Conservation (phyloP, 208 protist species). For the Acanthamoeba triangularis region DNA sequence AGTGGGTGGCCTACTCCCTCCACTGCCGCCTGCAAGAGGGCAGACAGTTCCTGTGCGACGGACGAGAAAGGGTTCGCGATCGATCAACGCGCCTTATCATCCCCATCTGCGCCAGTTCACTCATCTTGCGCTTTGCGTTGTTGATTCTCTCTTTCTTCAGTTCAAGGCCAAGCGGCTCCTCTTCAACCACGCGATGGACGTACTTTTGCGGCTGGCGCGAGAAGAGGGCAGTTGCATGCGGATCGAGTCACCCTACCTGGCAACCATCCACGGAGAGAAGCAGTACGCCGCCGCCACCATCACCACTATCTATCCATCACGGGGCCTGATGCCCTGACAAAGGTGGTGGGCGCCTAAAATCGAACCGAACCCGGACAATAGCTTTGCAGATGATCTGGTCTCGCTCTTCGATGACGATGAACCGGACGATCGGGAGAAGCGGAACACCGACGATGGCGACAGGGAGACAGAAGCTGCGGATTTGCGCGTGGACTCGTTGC, state of each 20-base stretch:
- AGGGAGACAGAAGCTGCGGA: not conserved
- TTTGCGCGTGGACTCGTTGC: not conserved
- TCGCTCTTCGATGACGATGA: conserved; percentile 15
- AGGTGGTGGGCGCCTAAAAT: not conserved
- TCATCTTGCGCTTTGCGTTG: not conserved
- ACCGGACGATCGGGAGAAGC: not conserved
- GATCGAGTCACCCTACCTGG: not conserved
- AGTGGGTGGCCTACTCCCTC: conserved; percentile 42
- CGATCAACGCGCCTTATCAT: not conserved
- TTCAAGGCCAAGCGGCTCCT: not conserved
- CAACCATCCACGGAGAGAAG: too few relatives aligned
- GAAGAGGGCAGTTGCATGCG: not conserved
- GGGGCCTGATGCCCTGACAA: too few relatives aligned
- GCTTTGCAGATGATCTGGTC: not conserved
- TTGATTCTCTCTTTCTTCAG: not conserved
- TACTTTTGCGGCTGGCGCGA: not conserved
- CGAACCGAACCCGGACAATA: not conserved
- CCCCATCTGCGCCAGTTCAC: not conserved
- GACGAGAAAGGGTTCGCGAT: not conserved
- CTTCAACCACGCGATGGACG: not conserved
- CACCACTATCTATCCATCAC: not conserved
- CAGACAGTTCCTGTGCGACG: not conserved
- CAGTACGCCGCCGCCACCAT: not conserved
- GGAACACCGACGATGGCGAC: not conserved
- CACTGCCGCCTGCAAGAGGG: not conserved